phyloP scores from a whole-genome alignment of 805 yeast species.

The Candida orba region DNA sequence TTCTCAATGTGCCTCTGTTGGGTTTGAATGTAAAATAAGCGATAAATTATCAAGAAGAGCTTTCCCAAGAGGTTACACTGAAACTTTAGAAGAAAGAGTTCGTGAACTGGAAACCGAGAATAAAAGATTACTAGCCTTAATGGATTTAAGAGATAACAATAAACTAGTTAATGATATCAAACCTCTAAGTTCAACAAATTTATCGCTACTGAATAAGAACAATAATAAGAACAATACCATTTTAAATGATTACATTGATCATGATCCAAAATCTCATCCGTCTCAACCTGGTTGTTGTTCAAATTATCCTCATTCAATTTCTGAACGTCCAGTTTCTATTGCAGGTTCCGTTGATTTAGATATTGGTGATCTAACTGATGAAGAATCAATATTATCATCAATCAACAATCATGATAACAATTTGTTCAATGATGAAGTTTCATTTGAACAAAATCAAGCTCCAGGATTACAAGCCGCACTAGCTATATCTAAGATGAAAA shows the following conservation, averaged over 20 bases:
- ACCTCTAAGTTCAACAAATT: conserved; percentile 29
- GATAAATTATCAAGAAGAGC: conserved; percentile 82
- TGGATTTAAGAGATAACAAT: conserved; percentile 49
- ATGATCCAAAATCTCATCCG: conserved; percentile 25
- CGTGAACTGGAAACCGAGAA: conserved; percentile 81
- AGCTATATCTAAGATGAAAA: conserved; percentile 51
- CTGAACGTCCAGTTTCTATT: conserved; percentile 55
- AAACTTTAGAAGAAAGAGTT: conserved; percentile 81
- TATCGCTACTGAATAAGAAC: conserved; percentile 26
- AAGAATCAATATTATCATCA: conserved; percentile 29
- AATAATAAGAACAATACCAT: conserved; percentile 1
- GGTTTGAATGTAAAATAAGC: conserved; percentile 82
- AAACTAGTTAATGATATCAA: conserved; percentile 1
- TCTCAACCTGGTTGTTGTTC: conserved; percentile 56
- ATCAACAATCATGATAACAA: conserved; percentile 2
- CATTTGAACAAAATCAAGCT: conserved; percentile 62
- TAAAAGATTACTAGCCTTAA: conserved; percentile 53
- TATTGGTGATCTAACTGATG: conserved; percentile 42
- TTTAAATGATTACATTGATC: conserved; percentile 14
- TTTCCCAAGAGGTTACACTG: conserved; percentile 89
- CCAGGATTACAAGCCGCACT: conserved; percentile 70
- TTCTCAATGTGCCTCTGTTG: conserved; percentile 76
- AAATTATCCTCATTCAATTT: conserved; percentile 44
- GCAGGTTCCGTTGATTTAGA: conserved; percentile 52
- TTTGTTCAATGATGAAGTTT: conserved; percentile 24